phyloP scores from a whole-genome alignment of 805 yeast genomes.

The Komagataella phaffii region DNA sequence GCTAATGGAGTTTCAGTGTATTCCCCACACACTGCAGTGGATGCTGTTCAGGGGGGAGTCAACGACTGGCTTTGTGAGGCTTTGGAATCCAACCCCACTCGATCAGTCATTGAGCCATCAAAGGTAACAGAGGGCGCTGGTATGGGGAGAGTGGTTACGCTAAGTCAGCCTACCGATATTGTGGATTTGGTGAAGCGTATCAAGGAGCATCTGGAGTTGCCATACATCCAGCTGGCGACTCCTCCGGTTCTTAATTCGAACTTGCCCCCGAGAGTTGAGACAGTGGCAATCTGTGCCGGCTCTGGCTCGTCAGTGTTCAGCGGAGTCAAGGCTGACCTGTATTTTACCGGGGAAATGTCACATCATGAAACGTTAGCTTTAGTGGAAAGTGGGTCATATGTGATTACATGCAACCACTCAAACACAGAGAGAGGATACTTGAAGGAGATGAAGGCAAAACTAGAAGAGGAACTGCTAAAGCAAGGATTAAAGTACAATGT shows the following conservation, averaged over 20 bases:
- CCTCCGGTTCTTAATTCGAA: conserved; percentile 13
- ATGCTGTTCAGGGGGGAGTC: conserved; percentile 86
- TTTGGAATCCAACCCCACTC: conserved; percentile 12
- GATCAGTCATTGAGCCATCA: conserved; percentile 29
- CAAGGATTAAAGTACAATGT: conserved; percentile 22
- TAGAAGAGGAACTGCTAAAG: conserved; percentile 26
- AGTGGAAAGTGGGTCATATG: conserved; percentile 58
- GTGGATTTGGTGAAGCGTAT: conserved; percentile 30
- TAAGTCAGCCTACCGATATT: conserved; percentile 30
- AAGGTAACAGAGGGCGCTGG: conserved; percentile 42
- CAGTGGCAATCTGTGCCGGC: conserved; percentile 89
- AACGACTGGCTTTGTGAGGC: conserved; percentile 82
- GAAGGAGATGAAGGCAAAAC: conserved; percentile 32
- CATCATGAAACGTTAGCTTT: conserved; percentile 80
- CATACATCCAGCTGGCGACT: conserved; percentile 40
- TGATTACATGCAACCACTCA: conserved; percentile 76
- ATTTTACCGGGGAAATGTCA: conserved; percentile 83
- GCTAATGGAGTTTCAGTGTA: conserved; percentile 78
- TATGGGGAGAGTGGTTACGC: conserved; percentile 60
- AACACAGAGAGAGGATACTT: conserved; percentile 89
- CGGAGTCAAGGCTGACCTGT: conserved; percentile 52
- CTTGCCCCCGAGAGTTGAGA: conserved; percentile 22
- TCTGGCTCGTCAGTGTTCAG: conserved; percentile 74
- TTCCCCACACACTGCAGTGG: conserved; percentile 93
- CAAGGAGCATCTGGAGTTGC: conserved; percentile 38